Evolutionary conservation across 331 rosid genomes (phyloP).

Genomic region (Prunus yedoensis): DNA sequence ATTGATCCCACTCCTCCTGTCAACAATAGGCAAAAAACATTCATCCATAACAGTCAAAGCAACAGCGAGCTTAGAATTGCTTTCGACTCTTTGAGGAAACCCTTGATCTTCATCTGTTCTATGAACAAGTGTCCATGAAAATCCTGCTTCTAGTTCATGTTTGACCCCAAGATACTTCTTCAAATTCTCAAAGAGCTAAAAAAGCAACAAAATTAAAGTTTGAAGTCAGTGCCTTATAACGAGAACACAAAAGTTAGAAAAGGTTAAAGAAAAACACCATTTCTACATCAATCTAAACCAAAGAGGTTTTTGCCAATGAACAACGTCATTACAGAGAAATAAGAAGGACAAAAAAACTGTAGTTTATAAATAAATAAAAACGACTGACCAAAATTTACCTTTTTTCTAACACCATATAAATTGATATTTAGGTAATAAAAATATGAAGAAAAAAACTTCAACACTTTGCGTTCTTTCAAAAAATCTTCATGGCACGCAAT

Average conservation of each 20-base stretch:
- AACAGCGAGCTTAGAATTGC: slow-evolving; percentile 93
- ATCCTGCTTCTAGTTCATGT: slow-evolving; percentile 90
- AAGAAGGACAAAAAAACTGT: too few species aligned
- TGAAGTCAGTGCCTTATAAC: neutral
- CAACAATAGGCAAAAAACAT: slow-evolving; percentile 94
- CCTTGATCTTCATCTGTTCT: slow-evolving; percentile 84
- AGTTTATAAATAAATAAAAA: neutral
- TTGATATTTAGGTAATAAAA: neutral
- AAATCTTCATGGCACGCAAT: neutral
- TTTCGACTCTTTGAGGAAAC: slow-evolving; percentile 67
- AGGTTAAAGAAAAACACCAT: neutral
- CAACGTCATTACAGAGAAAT: neutral
- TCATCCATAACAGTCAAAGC: slow-evolving; percentile 95
- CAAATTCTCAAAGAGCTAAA: slow-evolving; percentile 81
- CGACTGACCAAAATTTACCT: neutral
- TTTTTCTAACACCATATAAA: neutral
- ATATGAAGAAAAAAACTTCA: neutral
- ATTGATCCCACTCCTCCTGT: slow-evolving; percentile 92
- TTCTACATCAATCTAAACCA: neutral
- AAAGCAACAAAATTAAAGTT: slow-evolving; percentile 29
- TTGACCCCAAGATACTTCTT: slow-evolving; percentile 85
- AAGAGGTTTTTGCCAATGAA: neutral
- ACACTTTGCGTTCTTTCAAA: neutral
- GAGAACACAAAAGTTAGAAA: neutral
- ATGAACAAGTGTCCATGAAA: slow-evolving; percentile 83